Evolutionary conservation across 768 basidiomycete species (phyloP), one percentile per base, ranked within the genome.

Genomic region (Auricularia sp.): DNA sequence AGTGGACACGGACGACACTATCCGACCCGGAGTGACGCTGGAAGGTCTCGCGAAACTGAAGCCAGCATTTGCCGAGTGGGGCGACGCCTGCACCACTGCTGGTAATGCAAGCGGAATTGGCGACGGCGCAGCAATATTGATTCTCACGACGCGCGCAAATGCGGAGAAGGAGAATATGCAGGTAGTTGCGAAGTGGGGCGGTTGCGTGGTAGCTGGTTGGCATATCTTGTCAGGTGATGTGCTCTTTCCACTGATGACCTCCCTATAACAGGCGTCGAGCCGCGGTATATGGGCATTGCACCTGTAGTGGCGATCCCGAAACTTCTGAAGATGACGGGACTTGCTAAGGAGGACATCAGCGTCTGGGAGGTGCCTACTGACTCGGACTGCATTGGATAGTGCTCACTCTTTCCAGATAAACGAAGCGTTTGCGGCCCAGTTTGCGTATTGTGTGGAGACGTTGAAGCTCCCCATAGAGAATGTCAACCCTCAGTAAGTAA

Each of bases 371-470:
- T 86, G 63, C 59, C 73, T n/a, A 5, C 33, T 54, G 7, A 3
- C 39, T 56, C 58, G 16, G 18, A 21, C 62, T 14, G 18, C 12
- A 42, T 61, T 44, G 36, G 7, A 14, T 14, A 42, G 39, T 42
- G 0, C 4, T 65, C 12, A 47, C 11, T 7, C 23, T 43, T 33
- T 21, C 11, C 66, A 92, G 90, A 88, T 91, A 67, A 92, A 93
- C 64, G 90, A 94, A 74, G 93, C 93, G 0, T 96, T 95, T 66
- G 93, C 92, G 0, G 93, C 91, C 1, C 93, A 96, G 71, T 95
- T 92, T 66, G 91, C 90, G n/a, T 89, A 93, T 75, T 94, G 91
- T 62, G 85, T 95, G 7, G 88, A 95, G 70, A 79, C 91, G 70
- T 81, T 95, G 33, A 78, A 80, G 34, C 80, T 96, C 56, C 84